phyloP scores from a whole-genome alignment of 2,329 filamentous ascomycete genomes.

The Drechslerella stenobrocha region DNA sequence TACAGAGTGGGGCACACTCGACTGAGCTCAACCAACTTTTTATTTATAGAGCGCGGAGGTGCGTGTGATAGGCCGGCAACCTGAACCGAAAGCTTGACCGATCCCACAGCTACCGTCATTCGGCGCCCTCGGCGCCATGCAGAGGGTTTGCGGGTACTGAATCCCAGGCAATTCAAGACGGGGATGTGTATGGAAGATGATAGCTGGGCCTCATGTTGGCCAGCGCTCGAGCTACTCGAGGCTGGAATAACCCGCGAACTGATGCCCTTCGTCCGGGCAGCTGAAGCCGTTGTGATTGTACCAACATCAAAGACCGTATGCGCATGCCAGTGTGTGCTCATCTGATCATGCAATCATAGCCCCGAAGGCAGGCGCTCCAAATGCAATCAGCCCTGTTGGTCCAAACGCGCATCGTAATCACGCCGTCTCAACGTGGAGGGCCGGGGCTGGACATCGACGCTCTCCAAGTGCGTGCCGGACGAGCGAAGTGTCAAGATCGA shows the following conservation, averaged over 20 bases:
- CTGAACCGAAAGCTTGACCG: neutral
- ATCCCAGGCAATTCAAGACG: no score
- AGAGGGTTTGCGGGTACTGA: neutral
- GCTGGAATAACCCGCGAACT: no score
- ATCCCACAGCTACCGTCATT: neutral
- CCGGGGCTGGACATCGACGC: no score
- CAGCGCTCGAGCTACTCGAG: no score
- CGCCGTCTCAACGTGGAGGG: no score
- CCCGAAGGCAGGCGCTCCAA: neutral
- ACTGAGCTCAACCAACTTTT: neutral
- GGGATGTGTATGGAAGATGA: no score
- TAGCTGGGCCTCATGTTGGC: no score
- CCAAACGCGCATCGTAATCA: no score
- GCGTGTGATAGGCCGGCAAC: neutral
- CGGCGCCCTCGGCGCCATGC: neutral
- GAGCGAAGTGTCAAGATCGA: no score
- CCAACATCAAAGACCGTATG: neutral
- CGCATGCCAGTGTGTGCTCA: neutral
- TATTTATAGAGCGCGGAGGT: slow-evolving; percentile 3
- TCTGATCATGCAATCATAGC: neutral
- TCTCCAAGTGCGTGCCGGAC: no score
- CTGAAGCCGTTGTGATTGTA: neutral
- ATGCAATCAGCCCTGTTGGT: no score
- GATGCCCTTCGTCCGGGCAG: neutral
- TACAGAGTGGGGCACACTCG: slow-evolving; percentile 5